Evolutionary conservation across 805 yeast genomes (phyloP), one percentile per base, ranked within the genome.

Genomic region (Starmerella vaccinii): DNA sequence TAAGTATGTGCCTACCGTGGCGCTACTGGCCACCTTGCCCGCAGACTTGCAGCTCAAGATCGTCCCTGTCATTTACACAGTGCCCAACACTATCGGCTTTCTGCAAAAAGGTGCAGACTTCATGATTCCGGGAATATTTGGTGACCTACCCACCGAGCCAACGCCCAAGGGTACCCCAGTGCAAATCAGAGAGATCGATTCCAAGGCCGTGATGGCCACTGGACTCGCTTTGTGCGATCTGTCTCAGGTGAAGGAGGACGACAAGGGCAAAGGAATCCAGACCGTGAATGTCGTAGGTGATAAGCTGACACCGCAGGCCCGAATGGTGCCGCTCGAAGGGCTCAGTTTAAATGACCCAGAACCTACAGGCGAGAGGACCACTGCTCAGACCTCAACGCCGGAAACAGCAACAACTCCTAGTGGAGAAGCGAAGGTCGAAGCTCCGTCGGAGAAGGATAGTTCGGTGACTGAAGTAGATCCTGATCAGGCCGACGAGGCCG

Each of bases 261-360:
- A 75, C 15, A 73, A 74, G 15, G 98, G 97, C 12, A 77, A 83
- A 27, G 95, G 92, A 0, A 94, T 89, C 0, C 72, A 75, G 44
- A 69, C 87, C 4, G 58, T 78, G n/a, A 95, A 87, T 59, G 73
- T 73, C 29, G 64, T 75, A 16, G 82, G 77, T 3, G 98, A 90
- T 63, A 77, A 75, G 48, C 68, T 90, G 46, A 76, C 70, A 45
- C 68, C 68, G 53, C 77, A 77, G 44, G 77, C 78, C 53, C 60
- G 67, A 42, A 63, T 68, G 19, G 50, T 26, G 24, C 29, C 40
- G 35, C 34, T 42, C 8, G 50, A 22, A 16, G 35, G 35, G 4
- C 40, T 32, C 29, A 38, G 26, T 13, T 18, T 41, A 4, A 68
- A 61, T 19, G 59, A 52, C 12, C 61, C 50, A 9, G 50, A 54